Evolutionary conservation across 2,329 filamentous ascomycete genomes (phyloP).

Genomic region (Fusarium mexicanum): DNA sequence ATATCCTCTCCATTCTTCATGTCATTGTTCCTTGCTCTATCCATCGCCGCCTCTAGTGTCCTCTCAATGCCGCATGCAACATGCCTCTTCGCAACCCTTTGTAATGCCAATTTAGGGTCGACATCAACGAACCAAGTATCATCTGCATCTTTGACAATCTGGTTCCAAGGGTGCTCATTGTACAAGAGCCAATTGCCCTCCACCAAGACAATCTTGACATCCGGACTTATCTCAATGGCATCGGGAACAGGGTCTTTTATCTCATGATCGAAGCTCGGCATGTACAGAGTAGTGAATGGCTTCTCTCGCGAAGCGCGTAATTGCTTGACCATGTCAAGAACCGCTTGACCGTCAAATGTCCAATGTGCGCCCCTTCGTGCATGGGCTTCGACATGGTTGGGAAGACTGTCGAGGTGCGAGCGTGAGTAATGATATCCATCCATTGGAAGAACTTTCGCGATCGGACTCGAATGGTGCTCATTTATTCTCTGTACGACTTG

Average conservation of each 20-base stretch:
- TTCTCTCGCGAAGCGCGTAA: not conserved
- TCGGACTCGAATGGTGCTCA: accelerated
- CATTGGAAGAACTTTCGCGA: not conserved
- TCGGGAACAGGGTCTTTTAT: not conserved
- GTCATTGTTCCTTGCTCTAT: not conserved
- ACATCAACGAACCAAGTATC: not conserved
- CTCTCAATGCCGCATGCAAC: not conserved
- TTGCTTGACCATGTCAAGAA: not conserved
- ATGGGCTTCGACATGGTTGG: not conserved
- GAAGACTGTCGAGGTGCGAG: not conserved
- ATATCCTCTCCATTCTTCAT: not conserved
- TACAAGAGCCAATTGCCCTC: not conserved
- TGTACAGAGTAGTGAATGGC: not conserved
- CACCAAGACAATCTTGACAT: not conserved
- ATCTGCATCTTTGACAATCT: not conserved
- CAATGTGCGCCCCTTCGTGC: not conserved
- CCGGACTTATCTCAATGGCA: not conserved
- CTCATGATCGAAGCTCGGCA: not conserved
- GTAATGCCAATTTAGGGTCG: not conserved
- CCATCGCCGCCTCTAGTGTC: not conserved
- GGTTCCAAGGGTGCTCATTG: not conserved
- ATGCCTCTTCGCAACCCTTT: not conserved
- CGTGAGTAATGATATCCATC: not conserved
- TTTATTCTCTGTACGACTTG: not conserved
- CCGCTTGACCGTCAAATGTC: not conserved